These are phyloP conservation scores for Alternaria consortialis DNA, from an alignment of 2,329 filamentous ascomycete genomes.

Conservation along the genomic window DNA sequence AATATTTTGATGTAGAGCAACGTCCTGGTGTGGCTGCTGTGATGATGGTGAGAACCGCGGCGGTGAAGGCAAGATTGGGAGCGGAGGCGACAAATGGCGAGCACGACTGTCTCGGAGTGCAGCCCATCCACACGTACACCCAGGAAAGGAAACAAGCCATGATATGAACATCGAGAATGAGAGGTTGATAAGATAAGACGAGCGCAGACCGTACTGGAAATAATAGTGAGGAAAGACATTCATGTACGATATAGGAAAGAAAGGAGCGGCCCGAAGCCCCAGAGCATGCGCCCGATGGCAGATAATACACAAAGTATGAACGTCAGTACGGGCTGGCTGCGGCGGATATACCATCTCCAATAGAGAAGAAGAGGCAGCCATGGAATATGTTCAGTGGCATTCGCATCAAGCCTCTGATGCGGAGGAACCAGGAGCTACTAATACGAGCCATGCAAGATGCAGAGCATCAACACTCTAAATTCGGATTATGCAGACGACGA, in stretches of 20 bases:
- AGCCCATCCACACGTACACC: background rate
- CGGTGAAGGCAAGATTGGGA: background rate
- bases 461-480: accelerated
- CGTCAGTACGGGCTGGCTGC: no score
- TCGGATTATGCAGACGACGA: background rate
- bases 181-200: background rate
- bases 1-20: background rate
- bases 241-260: no score
- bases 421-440: background rate
- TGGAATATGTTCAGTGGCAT: background rate
- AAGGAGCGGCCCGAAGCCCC: background rate
- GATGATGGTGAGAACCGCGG: background rate
- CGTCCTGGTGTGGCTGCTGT: background rate
- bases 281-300: background rate
- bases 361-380: background rate
- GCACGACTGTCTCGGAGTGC: background rate
- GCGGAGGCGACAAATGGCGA: background rate
- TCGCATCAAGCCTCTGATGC: background rate
- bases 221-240: background rate
- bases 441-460: background rate
- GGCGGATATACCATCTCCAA: background rate
- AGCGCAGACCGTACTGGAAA: no score
- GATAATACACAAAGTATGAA: background rate
- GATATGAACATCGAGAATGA: background rate
- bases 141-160: background rate